Evolutionary conservation across 345 rosid genomes (phyloP), one percentile per base, ranked within the genome.

Genomic region (Isatis tinctoria): DNA sequence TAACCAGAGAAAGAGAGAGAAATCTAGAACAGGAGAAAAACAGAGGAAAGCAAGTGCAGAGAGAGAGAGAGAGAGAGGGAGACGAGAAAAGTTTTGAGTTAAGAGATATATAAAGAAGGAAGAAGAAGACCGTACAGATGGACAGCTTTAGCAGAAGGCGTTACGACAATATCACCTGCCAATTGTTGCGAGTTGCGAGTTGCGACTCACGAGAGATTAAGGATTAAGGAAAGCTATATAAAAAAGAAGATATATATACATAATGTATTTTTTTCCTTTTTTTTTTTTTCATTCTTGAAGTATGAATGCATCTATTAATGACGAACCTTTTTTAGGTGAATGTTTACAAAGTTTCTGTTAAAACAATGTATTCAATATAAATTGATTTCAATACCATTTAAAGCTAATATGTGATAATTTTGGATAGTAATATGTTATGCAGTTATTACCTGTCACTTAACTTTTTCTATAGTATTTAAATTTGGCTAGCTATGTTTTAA

Each of bases 101-200:
- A n/a, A 52, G 27, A 28, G 43, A 28, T 40, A 41, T 70, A 58
- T 63, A 71, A 70, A 65, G 39, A 63, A 36, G 64, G 35, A 58
- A 49, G 56, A 56, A 64, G 64, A 69, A 64, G 73, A 62, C 22
- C 60, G 61, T 64, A 56, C 40, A 65, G 48, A 72, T 32, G 64
- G 77, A 57, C 43, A 65, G 67, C 9, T 70, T 47, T 24, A 70
- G 53, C 30, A 7, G 54, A 36, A 76, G 75, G 45, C 75, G 75
- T 76, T 76, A 70, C 75, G 75, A 70, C 72, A 70, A 47, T 76
- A 5, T 63, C 75, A 70, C 75, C 80, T 76, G 80, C 75, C 76
- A 70, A 76, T 76, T 76, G 80, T 70, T 76, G 79, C 30, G 70
- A 68, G 80, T 70, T 76, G 79, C 30, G 70, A 68, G 49, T 68